Evolutionary conservation across 1,284 basidiomycete species (phyloP).

Genomic region (Cystobasidium pallidum): DNA sequence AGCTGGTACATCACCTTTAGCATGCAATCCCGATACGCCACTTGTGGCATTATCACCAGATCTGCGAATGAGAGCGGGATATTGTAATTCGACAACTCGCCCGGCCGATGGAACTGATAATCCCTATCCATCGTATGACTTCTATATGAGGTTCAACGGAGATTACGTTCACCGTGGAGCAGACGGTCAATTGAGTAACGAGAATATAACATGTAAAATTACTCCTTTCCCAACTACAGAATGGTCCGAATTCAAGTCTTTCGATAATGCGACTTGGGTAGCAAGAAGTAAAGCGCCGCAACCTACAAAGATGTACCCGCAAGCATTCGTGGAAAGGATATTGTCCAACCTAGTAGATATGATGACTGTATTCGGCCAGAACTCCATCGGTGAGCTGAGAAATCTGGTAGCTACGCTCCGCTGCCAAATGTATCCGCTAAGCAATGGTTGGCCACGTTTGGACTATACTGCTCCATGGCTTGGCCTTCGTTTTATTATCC

Average conservation of each 20-base stretch:
- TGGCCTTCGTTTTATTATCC: too few relatives aligned
- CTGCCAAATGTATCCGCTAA: too few relatives aligned
- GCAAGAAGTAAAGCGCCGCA: background rate
- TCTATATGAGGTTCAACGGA: constrained; percentile 16
- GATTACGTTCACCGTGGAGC: background rate
- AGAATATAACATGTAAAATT: constrained; percentile 19
- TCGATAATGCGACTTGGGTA: constrained; percentile 26
- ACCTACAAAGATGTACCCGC: constrained; percentile 1
- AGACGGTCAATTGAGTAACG: background rate
- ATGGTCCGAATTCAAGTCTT: background rate
- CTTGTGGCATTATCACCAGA: background rate
- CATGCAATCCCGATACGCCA: constrained; percentile 18
- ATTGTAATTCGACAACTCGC: constrained; percentile 3
- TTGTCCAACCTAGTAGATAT: constrained; percentile 2
- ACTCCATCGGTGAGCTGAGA: constrained; percentile 5
- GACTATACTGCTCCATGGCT: too few relatives aligned
- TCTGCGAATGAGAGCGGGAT: constrained; percentile 12
- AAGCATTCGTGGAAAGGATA: constrained; percentile 13
- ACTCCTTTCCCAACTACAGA: background rate
- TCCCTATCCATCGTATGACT: constrained; percentile 5
- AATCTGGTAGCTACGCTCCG: too few relatives aligned
- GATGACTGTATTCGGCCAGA: constrained; percentile 15
- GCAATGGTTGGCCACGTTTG: too few relatives aligned
- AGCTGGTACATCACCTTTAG: background rate
- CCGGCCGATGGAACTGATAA: background rate